A percentile compares a stretch with the other conserved stretches of the same genome.
phyloP scores from a whole-genome alignment of 129 eudicot species.

The Helianthus tuberosus region DNA sequence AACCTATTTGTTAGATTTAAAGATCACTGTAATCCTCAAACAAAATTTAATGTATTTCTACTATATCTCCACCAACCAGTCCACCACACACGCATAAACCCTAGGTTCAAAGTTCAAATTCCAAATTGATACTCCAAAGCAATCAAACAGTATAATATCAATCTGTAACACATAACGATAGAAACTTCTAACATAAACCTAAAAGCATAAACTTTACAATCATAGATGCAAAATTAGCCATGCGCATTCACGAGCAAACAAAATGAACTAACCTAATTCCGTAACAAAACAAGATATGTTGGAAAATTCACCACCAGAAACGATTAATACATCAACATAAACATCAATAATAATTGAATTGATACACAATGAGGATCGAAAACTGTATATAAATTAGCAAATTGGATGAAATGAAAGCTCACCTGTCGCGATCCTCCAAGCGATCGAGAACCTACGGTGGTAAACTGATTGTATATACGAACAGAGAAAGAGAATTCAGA shows the following conservation, averaged over 20 bases:
- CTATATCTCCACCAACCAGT: background rate
- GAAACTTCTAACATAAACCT: background rate
- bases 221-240: background rate
- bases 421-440: constrained; percentile 21
- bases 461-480: background rate
- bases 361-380: constrained; percentile 23
- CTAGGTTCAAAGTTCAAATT: constrained; percentile 1
- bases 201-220: background rate
- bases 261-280: background rate
- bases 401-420: constrained; percentile 19
- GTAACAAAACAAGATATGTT: background rate
- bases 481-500: constrained; percentile 2
- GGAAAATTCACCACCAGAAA: background rate
- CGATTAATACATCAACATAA: background rate
- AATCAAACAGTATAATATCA: background rate
- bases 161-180: too few species aligned
- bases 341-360: constrained; percentile 17
- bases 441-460: constrained; percentile 19
- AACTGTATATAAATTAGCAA: background rate
- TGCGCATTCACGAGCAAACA: background rate
- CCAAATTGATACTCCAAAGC: background rate
- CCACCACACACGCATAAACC: background rate
- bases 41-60: background rate
- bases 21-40: background rate
- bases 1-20: background rate